Evolutionary conservation across 768 basidiomycete species (phyloP), one percentile per base, ranked within the genome.

Genomic region (Hygrophorus pudorinus): DNA sequence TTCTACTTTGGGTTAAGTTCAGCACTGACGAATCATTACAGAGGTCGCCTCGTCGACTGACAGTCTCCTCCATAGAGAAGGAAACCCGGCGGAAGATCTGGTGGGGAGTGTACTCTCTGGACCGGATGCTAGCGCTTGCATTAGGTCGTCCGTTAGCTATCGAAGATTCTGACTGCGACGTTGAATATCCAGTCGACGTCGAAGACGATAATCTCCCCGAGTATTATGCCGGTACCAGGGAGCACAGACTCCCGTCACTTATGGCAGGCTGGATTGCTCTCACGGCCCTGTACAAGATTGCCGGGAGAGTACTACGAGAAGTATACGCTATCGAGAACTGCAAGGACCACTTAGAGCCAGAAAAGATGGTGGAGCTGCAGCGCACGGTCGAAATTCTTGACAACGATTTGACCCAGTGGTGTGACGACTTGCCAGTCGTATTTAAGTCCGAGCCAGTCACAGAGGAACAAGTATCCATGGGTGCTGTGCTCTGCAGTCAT

Each of bases 91-190:
- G 83, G 49, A 90, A 92, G 64, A 82, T 92, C 41, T 93, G 91
- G 91, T 93, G 91, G 88, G 80, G 85, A 34, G 86, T 92, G 20
- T 94, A 94, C 56, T 81, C 80, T 18, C 68, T 94, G 40, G 91
- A 87, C 60, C 81, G 89, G 40, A 91, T 92, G 86, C 81, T 94
- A 14, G 91, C 91, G 17, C 77, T 93, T 42, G 82, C 89, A 11
- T 71, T 94, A 11, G 91, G 91, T 38, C 76, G 91, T 8, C 91
- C 91, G 2, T 74, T 93, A 44, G 91, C 88, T 20, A 71, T 90
- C 49, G 87, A 91, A 53, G 91, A 94, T 61, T 70, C 79, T 9
- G 91, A 94, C 59, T 91, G 90, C 54, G 91, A 94, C 56, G 85
- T 87, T 27, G 88, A 92, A 58, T 66, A 81, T 41, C 91, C 91